Conservation (phyloP, 306 rosid species). For the Fagus sylvatica region DNA sequence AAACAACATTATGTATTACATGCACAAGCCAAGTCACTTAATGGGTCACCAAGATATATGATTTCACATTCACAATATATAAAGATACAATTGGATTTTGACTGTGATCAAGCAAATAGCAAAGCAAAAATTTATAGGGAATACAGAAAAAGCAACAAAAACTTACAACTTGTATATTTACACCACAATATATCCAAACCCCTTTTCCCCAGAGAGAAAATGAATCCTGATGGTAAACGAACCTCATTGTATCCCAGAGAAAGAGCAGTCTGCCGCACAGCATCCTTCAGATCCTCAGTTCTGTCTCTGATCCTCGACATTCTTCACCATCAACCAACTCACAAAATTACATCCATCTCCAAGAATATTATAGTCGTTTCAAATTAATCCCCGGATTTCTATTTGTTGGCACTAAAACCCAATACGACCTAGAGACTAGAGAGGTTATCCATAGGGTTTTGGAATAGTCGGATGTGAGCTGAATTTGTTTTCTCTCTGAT, state of each 20-base stretch:
- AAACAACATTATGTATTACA: not conserved
- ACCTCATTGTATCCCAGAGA: slow-evolving; percentile 84
- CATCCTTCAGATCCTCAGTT: slow-evolving; percentile 91
- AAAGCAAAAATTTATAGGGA: not conserved
- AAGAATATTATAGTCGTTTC: too few relatives aligned
- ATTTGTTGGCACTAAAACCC: too few relatives aligned
- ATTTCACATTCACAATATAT: not conserved
- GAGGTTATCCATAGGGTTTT: too few relatives aligned
- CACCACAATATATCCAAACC: not conserved
- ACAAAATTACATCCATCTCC: too few relatives aligned
- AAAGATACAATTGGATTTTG: not conserved
- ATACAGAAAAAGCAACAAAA: not conserved
- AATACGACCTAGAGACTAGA: too few relatives aligned
- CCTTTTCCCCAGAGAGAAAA: not conserved
- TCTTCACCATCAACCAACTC: slow-evolving; percentile 13
- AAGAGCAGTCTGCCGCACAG: slow-evolving; percentile 68
- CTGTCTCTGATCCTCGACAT: slow-evolving; percentile 71
- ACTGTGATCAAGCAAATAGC: not conserved
- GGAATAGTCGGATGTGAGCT: too few relatives aligned
- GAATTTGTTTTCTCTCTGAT: too few relatives aligned
- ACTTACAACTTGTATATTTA: not conserved
- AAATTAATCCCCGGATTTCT: too few relatives aligned
- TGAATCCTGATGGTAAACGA: slow-evolving; percentile 10
- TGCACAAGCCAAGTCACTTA: not conserved
- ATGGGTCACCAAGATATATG: not conserved